Conservation (phyloP, 2,329 filamentous ascomycete genomes). For the Ophiosphaerella narmari region DNA sequence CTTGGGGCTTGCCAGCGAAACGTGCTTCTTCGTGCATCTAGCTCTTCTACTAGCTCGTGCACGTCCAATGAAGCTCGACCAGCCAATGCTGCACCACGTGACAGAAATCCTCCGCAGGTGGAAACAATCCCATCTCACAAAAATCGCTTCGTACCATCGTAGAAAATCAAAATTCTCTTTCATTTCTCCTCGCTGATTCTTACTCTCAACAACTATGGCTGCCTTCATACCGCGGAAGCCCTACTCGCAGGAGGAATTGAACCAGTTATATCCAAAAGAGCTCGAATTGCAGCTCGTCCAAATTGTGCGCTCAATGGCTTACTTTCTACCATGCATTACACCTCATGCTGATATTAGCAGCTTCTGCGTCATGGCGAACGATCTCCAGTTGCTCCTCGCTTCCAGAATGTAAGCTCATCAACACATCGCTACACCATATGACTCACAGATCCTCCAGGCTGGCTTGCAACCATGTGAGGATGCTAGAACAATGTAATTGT, state of each 20-base stretch:
- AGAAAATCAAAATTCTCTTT: background rate
- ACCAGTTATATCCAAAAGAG: slow-evolving; percentile 75
- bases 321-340: background rate
- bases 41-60: slow-evolving; percentile 3
- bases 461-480: slow-evolving; percentile 40
- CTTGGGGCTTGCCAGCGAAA: background rate
- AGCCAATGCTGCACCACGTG: slow-evolving; percentile 29
- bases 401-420: slow-evolving; percentile 68
- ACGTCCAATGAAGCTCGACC: slow-evolving; percentile 4
- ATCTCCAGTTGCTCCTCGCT: slow-evolving; percentile 84
- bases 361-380: slow-evolving; percentile 63
- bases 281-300: slow-evolving; percentile 90
- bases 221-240: slow-evolving; percentile 73
- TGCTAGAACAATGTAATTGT: background rate
- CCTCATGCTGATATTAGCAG: slow-evolving; percentile 3
- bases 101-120: slow-evolving; percentile 11
- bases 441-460: slow-evolving; percentile 25
- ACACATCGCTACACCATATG: background rate
- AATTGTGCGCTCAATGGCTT: slow-evolving; percentile 58
- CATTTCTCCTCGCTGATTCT: background rate
- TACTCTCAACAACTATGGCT: slow-evolving; percentile 64
- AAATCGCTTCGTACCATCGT: background rate
- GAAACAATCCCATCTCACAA: background rate
- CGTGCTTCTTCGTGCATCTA: background rate
- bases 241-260: slow-evolving; percentile 81